Evolutionary conservation across 768 basidiomycete species (phyloP), one percentile per base, ranked within the genome.

Genomic region (Rhizopogon sp.): DNA sequence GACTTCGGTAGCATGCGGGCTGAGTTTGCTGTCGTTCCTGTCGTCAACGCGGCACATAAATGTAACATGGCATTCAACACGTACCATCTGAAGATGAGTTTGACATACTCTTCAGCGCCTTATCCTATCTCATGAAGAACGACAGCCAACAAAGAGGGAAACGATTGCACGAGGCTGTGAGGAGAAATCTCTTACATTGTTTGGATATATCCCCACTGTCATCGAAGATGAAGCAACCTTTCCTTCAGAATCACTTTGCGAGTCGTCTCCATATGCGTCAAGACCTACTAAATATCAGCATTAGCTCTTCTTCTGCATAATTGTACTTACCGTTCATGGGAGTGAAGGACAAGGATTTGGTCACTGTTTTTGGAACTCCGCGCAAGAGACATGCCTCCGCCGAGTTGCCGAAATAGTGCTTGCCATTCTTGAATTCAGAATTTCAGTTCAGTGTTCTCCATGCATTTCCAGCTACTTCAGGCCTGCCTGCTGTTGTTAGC

Each of bases 61-160:
- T 43, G 33, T 3, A 45, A 11, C 31, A 43, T n/a, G 16, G 9
- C 16, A 53, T 31, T 16, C 17, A n/a, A 20, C 31, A 63, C 69
- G 14, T 51, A 70, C 70, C 51, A 56, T 71, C 70, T 71, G 69
- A 58, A 25, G 57, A 58, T 40, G 62, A 62, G 58, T 60, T 22
- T 56, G 60, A 58, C 39, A 54, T 16, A 8, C 56, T 46, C 66
- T 78, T 82, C 62, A 73, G 68, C 69, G 74, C 71, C 65, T 76
- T 77, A 76, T 84, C 84, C 86, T 87, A 78, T 74, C 82, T 82
- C 65, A 79, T 72, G 74, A 69, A 74, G 79, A 84, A 79, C 73
- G 70, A 69, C 67, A 76, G 78, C 80, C 75, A 82, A 74, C 75
- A 80, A 79, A 78, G 74, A 83, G 84, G 83, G 81, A 85, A 85